Evolutionary conservation across 768 basidiomycete species (phyloP).

Genomic region (Lyophyllum shimeji): DNA sequence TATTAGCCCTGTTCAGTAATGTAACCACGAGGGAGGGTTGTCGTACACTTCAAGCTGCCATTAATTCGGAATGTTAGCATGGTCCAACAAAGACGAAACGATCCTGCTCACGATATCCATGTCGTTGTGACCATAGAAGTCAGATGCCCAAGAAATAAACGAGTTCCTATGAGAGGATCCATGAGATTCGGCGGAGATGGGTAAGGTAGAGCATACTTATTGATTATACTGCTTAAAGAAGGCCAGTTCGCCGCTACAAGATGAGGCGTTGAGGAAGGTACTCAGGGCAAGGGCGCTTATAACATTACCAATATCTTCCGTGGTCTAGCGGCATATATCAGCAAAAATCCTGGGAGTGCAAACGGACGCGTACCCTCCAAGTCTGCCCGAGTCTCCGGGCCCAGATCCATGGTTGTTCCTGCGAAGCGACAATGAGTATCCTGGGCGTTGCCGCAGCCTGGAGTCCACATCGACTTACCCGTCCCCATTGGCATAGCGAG

Average conservation of each 20-base stretch:
- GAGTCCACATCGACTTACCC: conserved; percentile 34
- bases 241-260: conserved; percentile 42
- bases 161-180: conserved; percentile 46
- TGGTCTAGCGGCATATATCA: conserved; percentile 40
- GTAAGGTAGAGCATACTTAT: conserved; percentile 38
- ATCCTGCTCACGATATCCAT: conserved; percentile 57
- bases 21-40: not conserved
- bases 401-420: conserved; percentile 59
- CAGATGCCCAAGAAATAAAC: conserved; percentile 61
- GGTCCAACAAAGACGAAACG: not conserved
- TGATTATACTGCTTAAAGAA: conserved; percentile 57
- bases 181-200: not conserved
- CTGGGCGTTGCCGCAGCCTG: not conserved
- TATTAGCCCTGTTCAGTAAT: not conserved
- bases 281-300: not conserved
- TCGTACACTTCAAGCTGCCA: conserved; percentile 56
- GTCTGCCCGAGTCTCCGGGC: conserved; percentile 54
- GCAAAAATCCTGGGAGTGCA: not conserved
- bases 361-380: conserved; percentile 50
- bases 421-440: not conserved
- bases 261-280: not conserved
- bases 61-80: no score
- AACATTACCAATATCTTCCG: conserved; percentile 41
- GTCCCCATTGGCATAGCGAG: conserved; percentile 68
- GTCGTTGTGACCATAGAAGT: conserved; percentile 69